phyloP scores from a whole-genome alignment of 139 green algal genomes.

The Auxenochlorella pyrenoidosa region DNA sequence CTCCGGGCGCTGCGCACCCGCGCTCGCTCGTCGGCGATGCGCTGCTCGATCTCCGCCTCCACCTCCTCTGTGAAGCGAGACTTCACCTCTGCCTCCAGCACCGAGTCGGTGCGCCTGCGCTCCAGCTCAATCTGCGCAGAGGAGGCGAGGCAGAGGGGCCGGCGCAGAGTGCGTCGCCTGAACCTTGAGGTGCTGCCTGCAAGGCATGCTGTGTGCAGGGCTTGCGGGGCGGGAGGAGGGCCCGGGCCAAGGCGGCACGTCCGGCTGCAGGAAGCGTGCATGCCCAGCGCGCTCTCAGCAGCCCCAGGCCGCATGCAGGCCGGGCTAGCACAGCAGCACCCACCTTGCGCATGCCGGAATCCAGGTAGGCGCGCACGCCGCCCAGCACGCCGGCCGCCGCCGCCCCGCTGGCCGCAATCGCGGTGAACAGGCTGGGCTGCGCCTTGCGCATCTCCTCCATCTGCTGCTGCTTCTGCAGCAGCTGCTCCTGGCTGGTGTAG shows the following conservation, averaged over 20 bases:
- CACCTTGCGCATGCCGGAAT: too few relatives aligned
- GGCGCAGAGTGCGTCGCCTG: too few relatives aligned
- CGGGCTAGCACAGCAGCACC: too few relatives aligned
- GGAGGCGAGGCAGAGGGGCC: too few relatives aligned
- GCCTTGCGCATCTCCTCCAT: not conserved
- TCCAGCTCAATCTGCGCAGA: conserved; percentile 27
- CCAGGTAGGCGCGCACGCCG: not conserved
- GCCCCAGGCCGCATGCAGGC: too few relatives aligned
- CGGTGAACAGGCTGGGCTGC: not conserved
- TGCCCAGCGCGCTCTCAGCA: too few relatives aligned
- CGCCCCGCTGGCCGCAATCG: not conserved
- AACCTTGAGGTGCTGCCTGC: not conserved
- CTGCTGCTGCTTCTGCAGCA: not conserved
- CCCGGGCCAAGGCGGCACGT: too few relatives aligned
- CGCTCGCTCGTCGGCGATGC: not conserved
- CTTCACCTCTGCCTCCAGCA: conserved; percentile 1
- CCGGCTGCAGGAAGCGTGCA: too few relatives aligned
- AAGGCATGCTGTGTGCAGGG: too few relatives aligned
- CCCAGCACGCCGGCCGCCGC: not conserved
- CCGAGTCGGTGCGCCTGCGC: not conserved
- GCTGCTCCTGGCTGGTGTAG: not conserved
- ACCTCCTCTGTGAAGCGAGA: not conserved
- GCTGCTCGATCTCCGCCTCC: conserved; percentile 5
- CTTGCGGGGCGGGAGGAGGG: too few relatives aligned
- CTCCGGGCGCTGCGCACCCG: not conserved